Base-by-base conservation (phyloP, 257 asterid genomes). In the Dorcoceras hygrometricum region DNA sequence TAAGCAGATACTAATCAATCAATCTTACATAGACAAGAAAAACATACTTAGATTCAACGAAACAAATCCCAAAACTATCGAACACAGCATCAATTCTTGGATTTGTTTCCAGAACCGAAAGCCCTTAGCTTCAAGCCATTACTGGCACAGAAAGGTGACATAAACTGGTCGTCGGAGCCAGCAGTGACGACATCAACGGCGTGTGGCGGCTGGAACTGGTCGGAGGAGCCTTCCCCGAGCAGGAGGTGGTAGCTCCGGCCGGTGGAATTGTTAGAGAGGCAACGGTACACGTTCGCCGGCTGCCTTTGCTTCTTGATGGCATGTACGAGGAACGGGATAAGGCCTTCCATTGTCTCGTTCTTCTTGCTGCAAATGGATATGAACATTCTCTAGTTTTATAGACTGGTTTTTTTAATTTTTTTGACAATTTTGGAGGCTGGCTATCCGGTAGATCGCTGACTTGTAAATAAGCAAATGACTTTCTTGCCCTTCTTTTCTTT, bases 231-330 rank as follows among this genome's bases (percentile, higher is more conserved):
- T 58, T 72, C 82, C 60, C 78, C 74, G 36, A 65, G 73, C 55
- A 81, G 81, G 51, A 76, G 72, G 76, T 87, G 90, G 77, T 78
- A 83, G 81, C 91, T 86, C 46, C 93, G 81, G 0, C 81, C 83
- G 75, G 65, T 76, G 62, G 96, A 84, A 81, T 71, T 75, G n/a
- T 77, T 83, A 2, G 96, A 82, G 19, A 83, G 80, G 73, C 85
- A 78, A 61, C 86, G 85, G 71, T 75, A 77, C 50, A 76, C 67
- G 53, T 59, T 72, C 8, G 20, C 54, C 5, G 79, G 80, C 36
- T 82, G 81, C 68, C 22, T 75, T 26, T 83, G 85, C 73, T 78
- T 87, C 88, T 83, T 87, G 73, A 83, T 14, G 59, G 85, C 86
- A 9, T 75, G 82, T 67, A 87, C 27, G 77, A 87, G 79, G 62